phyloP scores from a whole-genome alignment of 805 yeast genomes.

The Cyberlindnera veronae region DNA sequence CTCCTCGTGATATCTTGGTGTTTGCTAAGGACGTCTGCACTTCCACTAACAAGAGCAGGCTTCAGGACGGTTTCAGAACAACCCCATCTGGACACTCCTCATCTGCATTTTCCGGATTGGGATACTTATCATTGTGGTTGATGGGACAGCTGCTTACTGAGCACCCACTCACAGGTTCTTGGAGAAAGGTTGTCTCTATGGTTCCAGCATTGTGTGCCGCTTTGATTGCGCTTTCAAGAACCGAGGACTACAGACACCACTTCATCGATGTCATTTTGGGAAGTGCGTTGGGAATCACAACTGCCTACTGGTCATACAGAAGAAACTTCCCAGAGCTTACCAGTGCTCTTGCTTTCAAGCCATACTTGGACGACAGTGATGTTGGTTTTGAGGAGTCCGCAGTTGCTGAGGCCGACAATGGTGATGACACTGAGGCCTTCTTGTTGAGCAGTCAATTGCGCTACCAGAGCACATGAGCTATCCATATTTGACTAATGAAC shows the following conservation, averaged over 20 bases:
- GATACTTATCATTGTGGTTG: conserved; percentile 61
- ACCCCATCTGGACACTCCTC: conserved; percentile 84
- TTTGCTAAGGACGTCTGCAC: conserved; percentile 67
- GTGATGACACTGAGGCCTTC: conserved; percentile 15
- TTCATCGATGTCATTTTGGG: conserved; percentile 82
- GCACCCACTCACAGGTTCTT: conserved; percentile 49
- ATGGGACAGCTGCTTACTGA: conserved; percentile 59
- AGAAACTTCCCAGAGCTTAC: conserved; percentile 38
- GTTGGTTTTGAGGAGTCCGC: conserved; percentile 29
- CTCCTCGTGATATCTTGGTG: conserved; percentile 54
- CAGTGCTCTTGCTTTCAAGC: conserved; percentile 35
- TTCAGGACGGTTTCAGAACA: conserved; percentile 73
- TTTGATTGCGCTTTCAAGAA: conserved; percentile 78
- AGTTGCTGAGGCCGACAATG: conserved; percentile 19
- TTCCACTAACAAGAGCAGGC: conserved; percentile 36
- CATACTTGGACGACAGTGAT: conserved; percentile 38
- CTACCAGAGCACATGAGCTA: neutral
- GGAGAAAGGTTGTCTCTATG: conserved; percentile 54
- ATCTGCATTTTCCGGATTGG: conserved; percentile 63
- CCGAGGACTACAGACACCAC: conserved; percentile 93
- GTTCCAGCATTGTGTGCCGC: conserved; percentile 67
- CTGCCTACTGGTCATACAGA: conserved; percentile 47
- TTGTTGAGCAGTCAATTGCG: conserved; percentile 10
- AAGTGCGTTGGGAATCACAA: conserved; percentile 53
- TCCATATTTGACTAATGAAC: neutral